Conservation (phyloP, 2,329 filamentous ascomycete species). For the Alternaria ventricosa region DNA sequence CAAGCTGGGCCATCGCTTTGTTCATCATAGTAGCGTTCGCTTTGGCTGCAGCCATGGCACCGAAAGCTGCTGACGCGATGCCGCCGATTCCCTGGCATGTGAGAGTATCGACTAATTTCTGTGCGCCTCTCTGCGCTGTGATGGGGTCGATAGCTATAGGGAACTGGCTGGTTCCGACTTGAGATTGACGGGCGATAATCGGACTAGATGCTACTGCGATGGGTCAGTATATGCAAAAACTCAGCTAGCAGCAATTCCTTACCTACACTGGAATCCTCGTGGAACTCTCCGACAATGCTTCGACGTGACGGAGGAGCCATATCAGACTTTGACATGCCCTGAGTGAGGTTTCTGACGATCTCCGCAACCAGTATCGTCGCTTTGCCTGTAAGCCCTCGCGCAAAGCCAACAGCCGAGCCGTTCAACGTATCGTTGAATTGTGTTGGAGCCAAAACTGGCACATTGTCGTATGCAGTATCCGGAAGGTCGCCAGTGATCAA, state of each 20-base stretch:
- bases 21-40: constrained; percentile 11
- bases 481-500: constrained; percentile 34
- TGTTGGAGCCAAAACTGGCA: constrained; percentile 24
- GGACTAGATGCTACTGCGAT: constrained; percentile 15
- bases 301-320: not conserved
- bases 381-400: constrained; percentile 32
- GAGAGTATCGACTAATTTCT: constrained; percentile 23
- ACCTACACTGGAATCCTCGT: constrained; percentile 23
- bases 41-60: constrained; percentile 21
- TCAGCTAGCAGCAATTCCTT: not conserved
- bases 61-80: constrained; percentile 25
- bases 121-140: constrained; percentile 25
- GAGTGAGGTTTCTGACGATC: constrained; percentile 24
- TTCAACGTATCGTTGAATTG: constrained; percentile 36
- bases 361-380: constrained; percentile 33
- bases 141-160: constrained; percentile 27
- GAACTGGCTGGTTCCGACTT: not conserved
- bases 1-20: not conserved
- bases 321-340: constrained; percentile 5
- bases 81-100: constrained; percentile 40
- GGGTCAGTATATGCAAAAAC: not conserved
- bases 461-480: constrained; percentile 21
- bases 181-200: constrained; percentile 19
- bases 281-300: constrained; percentile 2
- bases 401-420: constrained; percentile 34